Base-by-base conservation (phyloP, 208 protist species). In the Trypanosoma platydactyli region DNA sequence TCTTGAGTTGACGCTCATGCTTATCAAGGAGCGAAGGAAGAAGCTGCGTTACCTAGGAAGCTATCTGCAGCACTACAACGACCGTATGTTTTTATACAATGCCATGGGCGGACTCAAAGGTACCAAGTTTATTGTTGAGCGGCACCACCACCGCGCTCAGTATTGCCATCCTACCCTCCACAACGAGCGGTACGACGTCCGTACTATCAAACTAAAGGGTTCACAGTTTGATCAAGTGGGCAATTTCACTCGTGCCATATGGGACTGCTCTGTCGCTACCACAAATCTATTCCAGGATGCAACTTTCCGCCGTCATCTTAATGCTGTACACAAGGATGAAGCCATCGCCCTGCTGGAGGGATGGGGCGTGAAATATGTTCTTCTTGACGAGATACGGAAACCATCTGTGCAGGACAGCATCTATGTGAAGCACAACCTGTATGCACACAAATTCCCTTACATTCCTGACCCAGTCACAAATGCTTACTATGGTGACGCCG, bases 401-500 rank as follows among this genome's bases (percentile, higher is more conserved):
- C 87, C 87, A 16, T 83, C 76, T 1, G 58, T 93, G 51, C 64
- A 84, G 70, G 83, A 93, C 68, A 75, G 68, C 64, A 87, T 84
- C 64, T 92, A 92, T 69, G 77, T 89, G 71, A 78, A 73, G 49
- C 89, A 95, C 56, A 38, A 65, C 1, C 64, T 95, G 29, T 95
- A 86, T 76, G 64, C 83, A 7, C 66, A 93, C 73, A 95, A 95
- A 61, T 95, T 95, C 68, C 75, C 76, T 25, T 93, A 87, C 77
- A 72, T 82, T 5, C 85, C 83, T 5, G 71, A 83, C 55, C 89
- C 89, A 7, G 74, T 84, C 55, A 92, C 80, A 33, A 88, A 93
- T 71, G 70, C 79, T 45, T 69, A 74, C 62, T 79, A 83, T 25
- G 86, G 89, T 6, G 89, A 95, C 60, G 80, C 81, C 3, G 89